Evolutionary conservation across 805 yeast genomes (phyloP).

Genomic region (Wickerhamiella cacticola): DNA sequence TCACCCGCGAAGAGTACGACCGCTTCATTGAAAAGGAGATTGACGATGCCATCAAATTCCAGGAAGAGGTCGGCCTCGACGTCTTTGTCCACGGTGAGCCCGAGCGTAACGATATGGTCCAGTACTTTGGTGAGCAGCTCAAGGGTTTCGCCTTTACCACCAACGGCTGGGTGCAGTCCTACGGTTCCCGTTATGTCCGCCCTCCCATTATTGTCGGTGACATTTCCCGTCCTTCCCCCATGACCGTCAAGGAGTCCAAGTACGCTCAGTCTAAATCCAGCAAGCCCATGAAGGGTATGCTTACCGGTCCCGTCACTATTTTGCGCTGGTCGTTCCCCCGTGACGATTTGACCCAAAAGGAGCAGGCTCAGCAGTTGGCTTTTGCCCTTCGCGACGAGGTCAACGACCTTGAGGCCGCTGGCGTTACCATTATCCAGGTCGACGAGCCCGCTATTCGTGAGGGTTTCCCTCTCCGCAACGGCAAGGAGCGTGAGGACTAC

Average conservation of each 20-base stretch:
- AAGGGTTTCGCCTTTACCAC: constrained; percentile 97
- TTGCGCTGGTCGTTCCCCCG: constrained; percentile 99
- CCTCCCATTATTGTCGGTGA: constrained; percentile 99
- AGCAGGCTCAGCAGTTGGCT: constrained; percentile 93
- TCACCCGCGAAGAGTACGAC: constrained; percentile 91
- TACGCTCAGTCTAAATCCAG: constrained; percentile 94
- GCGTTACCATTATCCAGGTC: constrained; percentile 95
- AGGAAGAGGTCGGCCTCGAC: constrained; percentile 97
- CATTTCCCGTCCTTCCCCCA: constrained; percentile 94
- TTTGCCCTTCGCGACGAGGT: constrained; percentile 98
- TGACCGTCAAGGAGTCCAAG: constrained; percentile 98
- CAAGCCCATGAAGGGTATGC: constrained; percentile 99
- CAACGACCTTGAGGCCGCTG: constrained; percentile 94
- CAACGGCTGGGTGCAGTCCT: constrained; percentile 99
- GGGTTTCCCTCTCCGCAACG: constrained; percentile 98
- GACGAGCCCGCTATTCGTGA: constrained; percentile 99
- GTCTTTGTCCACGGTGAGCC: constrained; percentile 99
- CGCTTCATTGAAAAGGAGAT: constrained; percentile 94
- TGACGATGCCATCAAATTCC: constrained; percentile 92
- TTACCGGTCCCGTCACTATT: constrained; percentile 99
- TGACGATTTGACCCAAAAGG: constrained; percentile 86
- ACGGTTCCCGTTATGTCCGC: constrained; percentile 99
- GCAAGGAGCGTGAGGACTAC: constrained; percentile 92
- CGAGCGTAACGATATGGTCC: constrained; percentile 99
- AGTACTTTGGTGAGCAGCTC: constrained; percentile 98